Percentiles rank a stretch among this genome's conserved stretches.
Conservation (phyloP, 148 eudicot genomes). For the Beta vulgaris region DNA sequence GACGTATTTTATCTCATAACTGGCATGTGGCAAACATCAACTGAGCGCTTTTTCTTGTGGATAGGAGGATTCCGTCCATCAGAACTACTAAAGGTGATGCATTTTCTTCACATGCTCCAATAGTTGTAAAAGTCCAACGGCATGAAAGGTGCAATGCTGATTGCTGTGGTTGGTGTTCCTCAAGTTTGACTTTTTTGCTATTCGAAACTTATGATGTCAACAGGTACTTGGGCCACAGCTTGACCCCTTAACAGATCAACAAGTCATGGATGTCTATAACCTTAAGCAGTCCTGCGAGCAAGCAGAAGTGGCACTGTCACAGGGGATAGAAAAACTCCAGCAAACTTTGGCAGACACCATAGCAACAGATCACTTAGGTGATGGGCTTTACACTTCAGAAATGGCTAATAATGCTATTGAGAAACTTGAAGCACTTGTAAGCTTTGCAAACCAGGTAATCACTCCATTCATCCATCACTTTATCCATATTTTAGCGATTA, state of each 20-base stretch:
- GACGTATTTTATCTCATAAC: slow-evolving; percentile 81
- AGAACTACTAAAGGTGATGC: slow-evolving; percentile 71
- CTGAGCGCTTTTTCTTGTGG: slow-evolving; percentile 89
- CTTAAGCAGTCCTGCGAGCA: slow-evolving; percentile 81
- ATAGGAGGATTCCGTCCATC: slow-evolving; percentile 98
- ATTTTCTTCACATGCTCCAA: not conserved
- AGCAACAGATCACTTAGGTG: slow-evolving; percentile 58
- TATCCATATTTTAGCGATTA: not conserved
- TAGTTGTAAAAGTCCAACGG: not conserved
- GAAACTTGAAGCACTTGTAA: slow-evolving; percentile 65
- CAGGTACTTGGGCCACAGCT: slow-evolving; percentile 80
- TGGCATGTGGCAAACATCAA: slow-evolving; percentile 86
- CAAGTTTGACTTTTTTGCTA: not conserved
- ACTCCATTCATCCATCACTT: not conserved
- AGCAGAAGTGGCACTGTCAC: slow-evolving; percentile 89
- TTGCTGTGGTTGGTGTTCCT: not conserved
- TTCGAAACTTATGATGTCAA: slow-evolving; percentile 14
- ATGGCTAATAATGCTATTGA: slow-evolving; percentile 54
- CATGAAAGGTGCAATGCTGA: not conserved
- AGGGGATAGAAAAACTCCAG: slow-evolving; percentile 87
- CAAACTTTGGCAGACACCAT: slow-evolving; percentile 58
- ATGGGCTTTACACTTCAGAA: slow-evolving; percentile 60
- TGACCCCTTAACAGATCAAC: slow-evolving; percentile 62
- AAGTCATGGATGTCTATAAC: slow-evolving; percentile 41
- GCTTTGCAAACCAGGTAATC: slow-evolving; percentile 83